Conservation (phyloP, 345 rosid genomes). For the Firmiana major region DNA sequence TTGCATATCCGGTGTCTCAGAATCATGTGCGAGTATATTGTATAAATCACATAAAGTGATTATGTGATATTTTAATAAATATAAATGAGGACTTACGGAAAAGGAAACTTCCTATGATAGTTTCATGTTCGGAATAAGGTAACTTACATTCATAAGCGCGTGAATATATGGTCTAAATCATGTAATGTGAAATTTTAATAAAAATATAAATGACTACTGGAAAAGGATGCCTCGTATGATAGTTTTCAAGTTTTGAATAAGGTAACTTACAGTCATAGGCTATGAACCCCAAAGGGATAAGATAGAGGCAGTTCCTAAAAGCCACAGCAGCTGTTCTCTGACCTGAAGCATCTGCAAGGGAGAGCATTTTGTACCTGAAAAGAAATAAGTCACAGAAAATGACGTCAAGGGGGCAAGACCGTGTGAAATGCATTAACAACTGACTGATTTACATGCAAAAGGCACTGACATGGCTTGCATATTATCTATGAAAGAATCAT, state of each 20-base stretch:
- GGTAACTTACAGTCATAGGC: slow-evolving; percentile 34
- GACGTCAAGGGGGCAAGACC: not conserved
- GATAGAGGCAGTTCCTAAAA: slow-evolving; percentile 81
- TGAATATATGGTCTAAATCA: too few relatives aligned
- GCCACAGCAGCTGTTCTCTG: slow-evolving; percentile 73
- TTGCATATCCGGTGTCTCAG: not conserved
- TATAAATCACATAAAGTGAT: not conserved
- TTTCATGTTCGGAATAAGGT: not conserved
- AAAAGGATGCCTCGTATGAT: too few relatives aligned
- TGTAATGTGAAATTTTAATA: too few relatives aligned
- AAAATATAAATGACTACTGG: too few relatives aligned
- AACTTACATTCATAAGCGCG: slow-evolving; percentile 54
- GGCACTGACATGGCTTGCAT: not conserved
- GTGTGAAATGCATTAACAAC: not conserved
- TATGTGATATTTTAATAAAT: not conserved
- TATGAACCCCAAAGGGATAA: slow-evolving; percentile 74
- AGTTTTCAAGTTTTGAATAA: too few relatives aligned
- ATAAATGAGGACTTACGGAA: not conserved
- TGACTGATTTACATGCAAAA: not conserved
- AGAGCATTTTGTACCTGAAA: slow-evolving; percentile 76
- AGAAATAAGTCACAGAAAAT: not conserved
- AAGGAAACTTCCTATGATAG: not conserved
- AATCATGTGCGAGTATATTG: not conserved
- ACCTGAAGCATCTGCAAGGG: slow-evolving; percentile 81
- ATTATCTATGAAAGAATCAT: not conserved